Conservation (phyloP, 805 yeast genomes). For the Wickerhamomyces canadensis region DNA sequence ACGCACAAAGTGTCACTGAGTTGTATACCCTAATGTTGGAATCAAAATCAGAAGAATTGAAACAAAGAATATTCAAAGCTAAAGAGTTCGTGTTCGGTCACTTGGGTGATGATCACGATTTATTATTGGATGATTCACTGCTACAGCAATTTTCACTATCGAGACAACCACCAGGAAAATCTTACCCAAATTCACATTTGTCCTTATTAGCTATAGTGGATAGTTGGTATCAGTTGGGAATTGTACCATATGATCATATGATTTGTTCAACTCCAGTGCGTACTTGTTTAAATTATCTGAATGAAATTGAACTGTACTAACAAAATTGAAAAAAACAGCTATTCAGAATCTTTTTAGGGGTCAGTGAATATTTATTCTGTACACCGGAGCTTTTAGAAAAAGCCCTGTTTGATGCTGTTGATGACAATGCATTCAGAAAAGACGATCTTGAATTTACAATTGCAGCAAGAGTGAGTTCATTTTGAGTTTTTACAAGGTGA, state of each 20-base stretch:
- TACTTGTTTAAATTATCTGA: slow-evolving; percentile 13
- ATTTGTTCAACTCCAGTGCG: slow-evolving; percentile 83
- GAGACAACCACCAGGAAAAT: slow-evolving; percentile 56
- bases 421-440: slow-evolving; percentile 63
- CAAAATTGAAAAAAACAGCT: too few relatives aligned
- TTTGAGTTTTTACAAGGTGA: neutral
- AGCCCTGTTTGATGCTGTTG: slow-evolving; percentile 66
- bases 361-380: slow-evolving; percentile 85
- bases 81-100: slow-evolving; percentile 73
- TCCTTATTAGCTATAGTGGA: slow-evolving; percentile 89
- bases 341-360: slow-evolving; percentile 90
- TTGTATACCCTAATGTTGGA: slow-evolving; percentile 79
- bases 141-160: slow-evolving; percentile 77
- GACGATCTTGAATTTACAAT: slow-evolving; percentile 92
- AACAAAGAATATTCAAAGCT: slow-evolving; percentile 56
- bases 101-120: slow-evolving; percentile 46
- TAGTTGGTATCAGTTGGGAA: slow-evolving; percentile 80
- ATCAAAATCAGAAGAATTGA: slow-evolving; percentile 53
- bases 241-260: slow-evolving; percentile 93
- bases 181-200: slow-evolving; percentile 82
- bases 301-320: too few relatives aligned
- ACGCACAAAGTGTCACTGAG: slow-evolving; percentile 78
- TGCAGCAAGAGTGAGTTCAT: slow-evolving; percentile 57
- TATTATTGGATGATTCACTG: slow-evolving; percentile 70
- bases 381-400: slow-evolving; percentile 78